Percentiles rank a stretch among this genome's conserved stretches.
phyloP scores from a whole-genome alignment of 306 rosid genomes.

The Geum urbanum region DNA sequence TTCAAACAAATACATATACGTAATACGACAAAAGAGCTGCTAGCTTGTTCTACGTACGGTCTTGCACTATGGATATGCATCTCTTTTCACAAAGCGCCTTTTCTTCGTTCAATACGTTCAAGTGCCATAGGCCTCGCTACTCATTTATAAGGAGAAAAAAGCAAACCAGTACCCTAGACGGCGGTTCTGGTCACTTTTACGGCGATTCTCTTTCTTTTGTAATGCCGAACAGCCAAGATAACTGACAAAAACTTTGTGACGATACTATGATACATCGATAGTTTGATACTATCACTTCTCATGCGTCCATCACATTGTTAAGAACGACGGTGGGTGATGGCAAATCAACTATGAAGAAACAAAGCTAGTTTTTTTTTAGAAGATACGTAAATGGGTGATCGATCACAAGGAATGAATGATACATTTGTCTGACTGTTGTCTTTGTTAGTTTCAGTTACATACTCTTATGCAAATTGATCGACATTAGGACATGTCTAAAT shows the following conservation, averaged over 20 bases:
- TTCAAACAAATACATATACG: background rate
- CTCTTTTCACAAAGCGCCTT: conserved; percentile 2
- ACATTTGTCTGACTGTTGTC: too few relatives aligned
- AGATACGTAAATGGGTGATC: too few relatives aligned
- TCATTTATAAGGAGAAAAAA: background rate
- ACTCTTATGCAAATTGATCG: too few relatives aligned
- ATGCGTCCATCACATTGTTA: background rate
- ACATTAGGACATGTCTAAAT: background rate
- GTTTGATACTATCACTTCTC: background rate
- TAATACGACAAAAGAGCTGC: background rate
- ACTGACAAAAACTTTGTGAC: background rate
- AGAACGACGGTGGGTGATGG: background rate
- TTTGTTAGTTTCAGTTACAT: too few relatives aligned
- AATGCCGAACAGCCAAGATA: background rate
- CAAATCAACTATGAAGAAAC: background rate
- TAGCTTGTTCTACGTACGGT: background rate
- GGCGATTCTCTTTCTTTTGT: background rate
- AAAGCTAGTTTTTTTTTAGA: background rate
- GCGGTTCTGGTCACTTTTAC: background rate
- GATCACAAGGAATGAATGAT: too few relatives aligned
- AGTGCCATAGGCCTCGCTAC: background rate
- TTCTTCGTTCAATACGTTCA: background rate
- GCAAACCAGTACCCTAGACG: background rate
- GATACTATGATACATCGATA: too few relatives aligned
- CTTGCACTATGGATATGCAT: background rate